Percentiles rank a stretch among this genome's conserved stretches.
Conservation (phyloP, 208 protist genomes). For the Plasmodiophora brassicae region DNA sequence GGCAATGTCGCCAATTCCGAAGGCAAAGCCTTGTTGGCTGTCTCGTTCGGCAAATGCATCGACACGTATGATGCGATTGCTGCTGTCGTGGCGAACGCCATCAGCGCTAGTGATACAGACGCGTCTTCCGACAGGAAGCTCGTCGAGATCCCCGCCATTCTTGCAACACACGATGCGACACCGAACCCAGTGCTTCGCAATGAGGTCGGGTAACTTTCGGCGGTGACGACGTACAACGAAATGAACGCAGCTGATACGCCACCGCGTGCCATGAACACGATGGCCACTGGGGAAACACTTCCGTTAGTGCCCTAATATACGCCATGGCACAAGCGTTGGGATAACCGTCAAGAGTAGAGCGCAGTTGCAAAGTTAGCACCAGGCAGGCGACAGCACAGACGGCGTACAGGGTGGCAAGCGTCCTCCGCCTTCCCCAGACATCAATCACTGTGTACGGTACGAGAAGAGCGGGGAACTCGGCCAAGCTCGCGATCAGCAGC, state of each 20-base stretch:
- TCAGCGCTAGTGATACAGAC: not conserved
- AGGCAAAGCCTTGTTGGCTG: not conserved
- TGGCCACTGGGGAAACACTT: no score
- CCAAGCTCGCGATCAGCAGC: not conserved
- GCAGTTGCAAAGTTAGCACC: not conserved
- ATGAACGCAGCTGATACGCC: conserved; percentile 6
- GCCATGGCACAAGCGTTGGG: no score
- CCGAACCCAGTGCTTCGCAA: conserved; percentile 6
- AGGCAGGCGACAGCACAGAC: not conserved
- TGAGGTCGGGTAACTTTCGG: conserved; percentile 16
- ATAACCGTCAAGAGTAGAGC: no score
- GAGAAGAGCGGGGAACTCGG: not conserved
- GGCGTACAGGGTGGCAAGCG: not conserved
- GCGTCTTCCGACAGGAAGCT: conserved; percentile 11
- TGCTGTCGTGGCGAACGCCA: not conserved
- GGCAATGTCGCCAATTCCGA: no score
- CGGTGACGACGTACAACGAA: not conserved
- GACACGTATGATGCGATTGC: not conserved
- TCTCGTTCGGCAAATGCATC: not conserved
- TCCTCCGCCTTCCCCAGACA: not conserved
- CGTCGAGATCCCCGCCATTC: not conserved
- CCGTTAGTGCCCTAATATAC: not conserved
- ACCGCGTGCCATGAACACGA: not conserved
- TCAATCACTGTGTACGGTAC: not conserved
- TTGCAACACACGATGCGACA: not conserved